Evolutionary conservation across 2,329 filamentous ascomycete species (phyloP).

Genomic region (Botrytis paeoniae): DNA sequence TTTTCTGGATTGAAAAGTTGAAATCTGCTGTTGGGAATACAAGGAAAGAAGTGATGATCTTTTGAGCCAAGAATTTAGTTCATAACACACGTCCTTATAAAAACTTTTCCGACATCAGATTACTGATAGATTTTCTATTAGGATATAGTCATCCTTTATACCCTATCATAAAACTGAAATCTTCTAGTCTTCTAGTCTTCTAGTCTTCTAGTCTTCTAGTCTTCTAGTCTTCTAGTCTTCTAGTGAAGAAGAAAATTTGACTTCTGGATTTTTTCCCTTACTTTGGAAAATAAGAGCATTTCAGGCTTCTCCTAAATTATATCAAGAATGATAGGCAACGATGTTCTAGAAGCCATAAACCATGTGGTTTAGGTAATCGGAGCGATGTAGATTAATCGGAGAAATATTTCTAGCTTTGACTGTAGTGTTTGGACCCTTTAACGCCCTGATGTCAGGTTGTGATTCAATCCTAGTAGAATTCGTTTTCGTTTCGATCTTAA

Average conservation of each 20-base stretch:
- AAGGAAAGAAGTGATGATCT: not conserved
- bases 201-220: not conserved
- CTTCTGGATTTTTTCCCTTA: not conserved
- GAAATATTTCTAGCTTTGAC: not conserved
- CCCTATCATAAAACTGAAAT: not conserved
- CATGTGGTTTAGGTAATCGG: not conserved
- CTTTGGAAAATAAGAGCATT: not conserved
- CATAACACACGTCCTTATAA: not conserved
- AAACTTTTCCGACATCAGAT: not conserved
- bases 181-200: not conserved
- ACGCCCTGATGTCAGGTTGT: not conserved
- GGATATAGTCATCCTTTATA: too few species aligned
- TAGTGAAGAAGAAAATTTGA: not conserved
- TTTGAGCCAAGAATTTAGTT: not conserved
- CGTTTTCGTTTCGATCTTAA: not conserved
- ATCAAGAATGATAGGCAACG: not conserved
- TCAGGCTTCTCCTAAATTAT: not conserved
- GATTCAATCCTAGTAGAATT: not conserved
- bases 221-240: not conserved
- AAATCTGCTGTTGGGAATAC: not conserved
- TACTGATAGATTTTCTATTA: not conserved
- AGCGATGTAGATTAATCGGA: not conserved
- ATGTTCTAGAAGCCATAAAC: not conserved
- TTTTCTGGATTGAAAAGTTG: not conserved
- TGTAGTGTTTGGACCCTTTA: not conserved